phyloP scores from a whole-genome alignment of 1,284 basidiomycete genomes.

The Cryptococcus sp. region DNA sequence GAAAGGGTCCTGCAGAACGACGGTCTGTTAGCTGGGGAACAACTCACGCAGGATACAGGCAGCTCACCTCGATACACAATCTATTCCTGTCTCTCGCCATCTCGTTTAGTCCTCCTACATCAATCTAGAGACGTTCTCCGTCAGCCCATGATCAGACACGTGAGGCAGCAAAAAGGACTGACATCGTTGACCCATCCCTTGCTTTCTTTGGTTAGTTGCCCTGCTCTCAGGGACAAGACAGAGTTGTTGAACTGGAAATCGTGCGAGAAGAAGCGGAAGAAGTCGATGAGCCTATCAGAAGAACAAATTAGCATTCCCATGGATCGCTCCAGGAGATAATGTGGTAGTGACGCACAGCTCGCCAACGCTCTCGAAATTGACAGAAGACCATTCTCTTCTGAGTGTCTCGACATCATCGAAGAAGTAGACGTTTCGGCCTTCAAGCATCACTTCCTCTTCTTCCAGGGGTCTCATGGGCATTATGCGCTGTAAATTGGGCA shows the following conservation, averaged over 20 bases:
- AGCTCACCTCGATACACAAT: slow-evolving; percentile 82
- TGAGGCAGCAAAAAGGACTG: slow-evolving; percentile 39
- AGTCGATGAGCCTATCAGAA: slow-evolving; percentile 78
- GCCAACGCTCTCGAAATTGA: slow-evolving; percentile 88
- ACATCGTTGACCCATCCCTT: slow-evolving; percentile 95
- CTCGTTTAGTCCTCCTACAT: slow-evolving; percentile 63
- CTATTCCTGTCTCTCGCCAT: slow-evolving; percentile 79
- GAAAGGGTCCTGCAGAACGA: slow-evolving; percentile 77
- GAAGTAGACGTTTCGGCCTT: slow-evolving; percentile 87
- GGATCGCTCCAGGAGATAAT: not conserved
- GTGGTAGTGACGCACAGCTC: slow-evolving; percentile 66
- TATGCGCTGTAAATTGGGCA: slow-evolving; percentile 88
- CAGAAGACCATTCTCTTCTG: slow-evolving; percentile 88
- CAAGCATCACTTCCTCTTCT: slow-evolving; percentile 84
- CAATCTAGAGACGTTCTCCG: slow-evolving; percentile 42
- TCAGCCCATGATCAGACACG: slow-evolving; percentile 53
- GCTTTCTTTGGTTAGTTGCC: slow-evolving; percentile 81
- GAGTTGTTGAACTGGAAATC: slow-evolving; percentile 91
- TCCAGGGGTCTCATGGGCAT: slow-evolving; percentile 79
- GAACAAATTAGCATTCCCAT: slow-evolving; percentile 1
- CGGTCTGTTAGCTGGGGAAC: slow-evolving; percentile 1
- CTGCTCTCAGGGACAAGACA: slow-evolving; percentile 87
- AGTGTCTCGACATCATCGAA: slow-evolving; percentile 93
- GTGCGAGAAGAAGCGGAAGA: slow-evolving; percentile 94
- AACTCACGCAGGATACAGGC: not conserved